Percentiles rank a stretch among this genome's conserved stretches.
Conservation (phyloP, 148 eudicot species). For the Arbutus unedo region DNA sequence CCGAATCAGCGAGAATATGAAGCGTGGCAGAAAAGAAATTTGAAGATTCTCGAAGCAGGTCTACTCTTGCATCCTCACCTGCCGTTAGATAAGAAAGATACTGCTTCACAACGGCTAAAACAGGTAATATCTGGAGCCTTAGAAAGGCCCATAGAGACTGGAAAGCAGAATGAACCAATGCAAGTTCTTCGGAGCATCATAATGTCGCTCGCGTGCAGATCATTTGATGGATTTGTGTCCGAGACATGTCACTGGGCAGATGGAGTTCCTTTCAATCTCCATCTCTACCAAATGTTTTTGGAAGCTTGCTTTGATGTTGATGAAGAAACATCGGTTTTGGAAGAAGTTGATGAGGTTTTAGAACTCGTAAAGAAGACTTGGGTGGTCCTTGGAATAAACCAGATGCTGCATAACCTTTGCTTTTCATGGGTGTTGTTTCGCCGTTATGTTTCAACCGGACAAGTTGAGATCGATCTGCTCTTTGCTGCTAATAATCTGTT, state of each 20-base stretch:
- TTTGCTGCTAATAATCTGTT: slow-evolving; percentile 75
- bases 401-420: slow-evolving; percentile 75
- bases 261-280: slow-evolving; percentile 81
- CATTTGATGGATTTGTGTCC: slow-evolving; percentile 60
- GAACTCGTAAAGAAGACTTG: slow-evolving; percentile 92
- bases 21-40: slow-evolving; percentile 66
- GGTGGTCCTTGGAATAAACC: slow-evolving; percentile 70
- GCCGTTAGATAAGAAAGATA: slow-evolving; percentile 57
- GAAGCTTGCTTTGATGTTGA: slow-evolving; percentile 82
- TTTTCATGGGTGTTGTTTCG: slow-evolving; percentile 75
- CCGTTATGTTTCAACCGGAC: slow-evolving; percentile 60
- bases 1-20: slow-evolving; percentile 63
- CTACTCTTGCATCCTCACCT: slow-evolving; percentile 67
- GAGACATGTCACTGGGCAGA: slow-evolving; percentile 91
- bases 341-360: slow-evolving; percentile 84
- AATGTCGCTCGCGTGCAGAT: slow-evolving; percentile 73
- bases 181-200: slow-evolving; percentile 49
- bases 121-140: slow-evolving; percentile 56
- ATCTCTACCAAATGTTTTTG: slow-evolving; percentile 66
- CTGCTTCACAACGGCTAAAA: slow-evolving; percentile 50
- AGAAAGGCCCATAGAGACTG: slow-evolving; percentile 63
- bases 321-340: slow-evolving; percentile 66
- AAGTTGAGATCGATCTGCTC: slow-evolving; percentile 68
- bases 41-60: slow-evolving; percentile 88
- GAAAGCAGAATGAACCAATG: slow-evolving; percentile 71